Conservation (phyloP, 805 yeast species). For the Yarrowia bubula region DNA sequence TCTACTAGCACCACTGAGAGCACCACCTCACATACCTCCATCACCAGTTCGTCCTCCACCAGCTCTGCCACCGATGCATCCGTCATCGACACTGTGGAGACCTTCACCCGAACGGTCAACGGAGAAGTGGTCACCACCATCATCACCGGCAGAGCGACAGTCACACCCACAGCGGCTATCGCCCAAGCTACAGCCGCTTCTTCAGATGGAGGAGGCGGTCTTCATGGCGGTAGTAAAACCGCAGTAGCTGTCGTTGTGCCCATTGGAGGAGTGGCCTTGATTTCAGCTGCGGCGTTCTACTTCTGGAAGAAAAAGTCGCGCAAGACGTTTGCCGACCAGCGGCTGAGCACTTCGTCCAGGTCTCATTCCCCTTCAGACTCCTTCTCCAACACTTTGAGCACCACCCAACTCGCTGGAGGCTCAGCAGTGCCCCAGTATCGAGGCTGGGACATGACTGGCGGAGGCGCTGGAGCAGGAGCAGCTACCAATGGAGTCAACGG, state of each 20-base stretch:
- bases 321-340: constrained; percentile 23
- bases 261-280: constrained; percentile 21
- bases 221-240: constrained; percentile 14
- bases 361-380: constrained; percentile 16
- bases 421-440: constrained; percentile 6
- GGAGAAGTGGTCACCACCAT: constrained; percentile 16
- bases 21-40: neutral
- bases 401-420: neutral
- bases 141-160: constrained; percentile 7
- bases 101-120: constrained; percentile 9
- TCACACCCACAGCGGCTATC: constrained; percentile 5
- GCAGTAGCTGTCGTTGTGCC: constrained; percentile 21
- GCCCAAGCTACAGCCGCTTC: neutral
- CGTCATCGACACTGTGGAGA: neutral
- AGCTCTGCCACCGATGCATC: neutral
- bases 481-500: neutral
- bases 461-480: neutral
- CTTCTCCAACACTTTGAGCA: constrained; percentile 3
- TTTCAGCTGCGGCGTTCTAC: constrained; percentile 4
- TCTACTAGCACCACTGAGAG: neutral
- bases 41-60: neutral
- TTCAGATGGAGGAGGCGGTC: neutral
- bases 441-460: constrained; percentile 22
- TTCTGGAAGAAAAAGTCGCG: constrained; percentile 16
- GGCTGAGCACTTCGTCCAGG: neutral